Evolutionary conservation across 176 grass and related monocot genomes (phyloP), one percentile per base, ranked within the genome.

Genomic region (Musa troglodytarum): DNA sequence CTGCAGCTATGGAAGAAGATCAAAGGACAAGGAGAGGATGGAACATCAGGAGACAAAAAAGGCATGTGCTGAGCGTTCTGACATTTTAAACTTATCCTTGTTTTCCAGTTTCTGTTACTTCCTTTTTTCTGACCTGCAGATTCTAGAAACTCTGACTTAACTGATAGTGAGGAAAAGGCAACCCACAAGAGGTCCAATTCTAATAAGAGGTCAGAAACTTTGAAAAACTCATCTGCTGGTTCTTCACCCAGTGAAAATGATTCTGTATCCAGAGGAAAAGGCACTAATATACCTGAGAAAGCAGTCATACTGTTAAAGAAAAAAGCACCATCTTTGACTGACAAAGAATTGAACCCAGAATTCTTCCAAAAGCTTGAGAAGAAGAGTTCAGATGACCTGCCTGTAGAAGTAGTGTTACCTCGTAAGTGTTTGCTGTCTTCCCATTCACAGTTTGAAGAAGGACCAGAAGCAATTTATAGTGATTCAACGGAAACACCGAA

Each of bases 291-390:
- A 71, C 80, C 81, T 54, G 95, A 99, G 84, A 99, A 99, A 71
- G 90, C 90, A 67, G 88, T 85, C 13, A 80, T 89, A 76, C 69
- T 99, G 23, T 82, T 99, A 52, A 99, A 94, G 90, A 99, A 87
- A 91, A 99, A 79, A 81, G 79, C 51, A 26, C 75, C 90, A 24
- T 84, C 82, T 54, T 77, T 96, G 75, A 92, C 68, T 34, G 89
- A 96, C 71, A 96, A 88, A 81, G 95, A 89, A 72, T 53, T 99
- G 54, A 99, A 99, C 66, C 84, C 95, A 76, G 90, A 94, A 4
- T 94, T 99, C 69, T 99, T 99, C 68, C 95, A 94, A 82, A 94
- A 92, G 50, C 86, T 99, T 73, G 95, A 99, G 74, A 86, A 90
- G 51, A 93, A 84, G 69, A 93, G 66, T 49, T 49, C 64, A 59